Base-by-base conservation (phyloP, 495 filamentous ascomycete genomes). In the Schizothecium vesticola region DNA sequence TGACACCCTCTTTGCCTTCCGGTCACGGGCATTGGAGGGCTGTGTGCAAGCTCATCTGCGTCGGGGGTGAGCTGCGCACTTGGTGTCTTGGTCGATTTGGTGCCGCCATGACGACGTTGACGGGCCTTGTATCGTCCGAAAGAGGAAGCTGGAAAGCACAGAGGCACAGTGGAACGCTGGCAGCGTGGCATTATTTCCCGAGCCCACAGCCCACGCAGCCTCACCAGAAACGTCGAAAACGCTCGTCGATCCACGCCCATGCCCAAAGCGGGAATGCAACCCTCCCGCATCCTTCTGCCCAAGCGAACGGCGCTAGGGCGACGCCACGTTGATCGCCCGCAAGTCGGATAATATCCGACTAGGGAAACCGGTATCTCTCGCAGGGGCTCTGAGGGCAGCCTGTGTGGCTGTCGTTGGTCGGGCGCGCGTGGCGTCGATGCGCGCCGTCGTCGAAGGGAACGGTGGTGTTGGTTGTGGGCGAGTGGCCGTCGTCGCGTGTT, bases 281-380 rank as follows among this genome's bases (percentile, higher is more conserved):
- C 68, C 65, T 59, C 56, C 28, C 57, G 65, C 65, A 60, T 64
- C 66, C 43, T 60, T 26, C 21, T 68, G 33, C 64, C 57, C 68
- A 77, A 77, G 73, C 75, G 75, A 77, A 67, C 36, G 43, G 51
- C 71, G 66, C 73, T 71, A 74, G 71, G 69, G 57, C 69, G 63
- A 56, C 75, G 73, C 73, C 75, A 75, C 72, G 75, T 73, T 72
- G 75, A 77, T 77, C 75, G 68, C 71, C 75, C 70, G 67, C 70
- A 64, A 64, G 70, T 69, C 71, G 70, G 75, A 71, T 72, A 72
- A 66, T 72, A 72, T 75, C 73, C 73, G 67, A 69, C 56, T 62
- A 64, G 66, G 68, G 69, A 69, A 70, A 73, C 73, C 73, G 74
- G 74, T 76, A 75, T 73, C 74, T 69, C 69, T 69, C 63, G 72